Base-by-base conservation (phyloP, 1,284 basidiomycete genomes). In the Retiboletus flavoniger region DNA sequence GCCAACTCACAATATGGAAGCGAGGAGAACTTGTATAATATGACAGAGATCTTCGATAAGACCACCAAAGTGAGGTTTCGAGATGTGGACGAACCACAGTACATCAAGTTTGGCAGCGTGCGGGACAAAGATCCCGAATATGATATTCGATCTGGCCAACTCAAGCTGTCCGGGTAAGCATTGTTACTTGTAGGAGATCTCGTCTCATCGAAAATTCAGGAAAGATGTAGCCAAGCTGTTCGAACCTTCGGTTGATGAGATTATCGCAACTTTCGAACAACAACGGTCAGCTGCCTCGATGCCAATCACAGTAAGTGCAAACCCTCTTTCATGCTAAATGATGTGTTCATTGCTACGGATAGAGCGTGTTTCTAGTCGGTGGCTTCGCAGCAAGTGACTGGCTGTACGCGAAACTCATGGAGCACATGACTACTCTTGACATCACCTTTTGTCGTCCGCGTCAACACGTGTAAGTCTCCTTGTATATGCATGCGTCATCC, bases 371-470 rank as follows among this genome's bases (percentile, higher is more conserved):
- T 51, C 62, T 75, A 10, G 70, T 74, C 2, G 79, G 78, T 26
- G 78, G 79, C 8, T 80, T 79, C 51, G 77, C 75, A 2, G 77
- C 76, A 3, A 79, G 74, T 51, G 74, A 79, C 19, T 79, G 74
- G 72, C 67, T 80, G 2, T 74, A 72, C 51, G 54, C 62, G 19
- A 64, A 64, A 31, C 71, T 80, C 5, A 64, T 69, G 54, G 57
- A 65, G 8, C 50, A 64, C 14, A 57, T 78, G 45, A 55, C 47
- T 11, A 43, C 56, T 14, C 55, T 62, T 11, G 63, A 64, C 13
- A 41, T 75, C 17, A 57, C 58, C 7, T 56, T 74, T 14, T 66
- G 56, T 55, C 69, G 75, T 11, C 76, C 76, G 3, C 64, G 68
- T 42, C 64, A 68, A 32, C 68, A 74, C 49, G 53, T 73, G 72